These are phyloP conservation scores for Fusarium cicatricum DNA, from an alignment of 2,329 filamentous ascomycete genomes.

Conservation along the genomic window DNA sequence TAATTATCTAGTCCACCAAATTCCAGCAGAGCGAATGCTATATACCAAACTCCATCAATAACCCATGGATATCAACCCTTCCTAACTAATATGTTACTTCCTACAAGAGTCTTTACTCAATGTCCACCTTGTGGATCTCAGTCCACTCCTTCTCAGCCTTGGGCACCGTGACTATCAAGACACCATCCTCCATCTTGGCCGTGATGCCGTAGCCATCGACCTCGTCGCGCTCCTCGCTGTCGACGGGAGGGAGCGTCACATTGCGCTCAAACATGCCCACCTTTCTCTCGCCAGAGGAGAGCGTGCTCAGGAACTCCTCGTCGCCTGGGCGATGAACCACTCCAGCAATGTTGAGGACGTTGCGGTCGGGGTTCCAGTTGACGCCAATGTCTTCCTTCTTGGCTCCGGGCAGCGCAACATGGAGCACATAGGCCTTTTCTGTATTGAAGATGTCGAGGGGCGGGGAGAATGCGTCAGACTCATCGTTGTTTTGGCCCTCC, in stretches of 20 bases:
- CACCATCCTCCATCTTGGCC: conserved; percentile 80
- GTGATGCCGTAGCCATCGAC: conserved; percentile 74
- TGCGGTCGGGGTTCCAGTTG: conserved; percentile 76
- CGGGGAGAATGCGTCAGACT: conserved; percentile 61
- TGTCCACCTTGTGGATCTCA: conserved; percentile 67
- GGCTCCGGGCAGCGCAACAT: conserved; percentile 80
- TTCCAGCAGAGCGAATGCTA: neutral
- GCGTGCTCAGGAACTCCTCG: conserved; percentile 70
- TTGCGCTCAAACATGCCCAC: conserved; percentile 79
- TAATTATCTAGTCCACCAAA: neutral
- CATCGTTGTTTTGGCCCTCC: conserved; percentile 23
- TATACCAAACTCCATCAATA: conserved; percentile 21
- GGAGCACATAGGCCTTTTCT: conserved; percentile 69
- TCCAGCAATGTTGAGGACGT: conserved; percentile 72
- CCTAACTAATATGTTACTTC: neutral
- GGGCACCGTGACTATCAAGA: conserved; percentile 79
- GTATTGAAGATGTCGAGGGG: conserved; percentile 82
- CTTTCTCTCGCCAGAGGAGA: conserved; percentile 72
- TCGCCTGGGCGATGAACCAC: conserved; percentile 77
- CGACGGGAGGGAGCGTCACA: conserved; percentile 65
- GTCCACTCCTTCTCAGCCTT: conserved; percentile 75
- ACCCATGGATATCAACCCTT: conserved; percentile 3
- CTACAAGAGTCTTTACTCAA: conserved; percentile 50
- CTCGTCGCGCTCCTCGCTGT: conserved; percentile 58
- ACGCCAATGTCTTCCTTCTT: conserved; percentile 81